Conservation (phyloP, 768 basidiomycete species). For the Epithele typhae region DNA sequence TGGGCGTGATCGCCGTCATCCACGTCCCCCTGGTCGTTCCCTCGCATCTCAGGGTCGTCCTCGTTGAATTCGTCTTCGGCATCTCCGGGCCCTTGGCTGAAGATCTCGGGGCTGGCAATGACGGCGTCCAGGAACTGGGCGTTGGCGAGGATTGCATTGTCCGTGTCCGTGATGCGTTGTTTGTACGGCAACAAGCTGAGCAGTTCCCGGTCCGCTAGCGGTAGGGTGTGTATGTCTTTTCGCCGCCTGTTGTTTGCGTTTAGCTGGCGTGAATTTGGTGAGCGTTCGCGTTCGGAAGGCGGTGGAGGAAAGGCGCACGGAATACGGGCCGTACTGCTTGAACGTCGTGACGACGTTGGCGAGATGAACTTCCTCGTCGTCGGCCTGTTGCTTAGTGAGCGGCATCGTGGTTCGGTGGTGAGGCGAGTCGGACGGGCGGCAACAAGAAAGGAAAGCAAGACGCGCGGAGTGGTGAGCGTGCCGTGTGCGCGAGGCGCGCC, state of each 20-base stretch:
- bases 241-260: conserved; percentile 62
- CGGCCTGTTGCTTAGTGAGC: conserved; percentile 28
- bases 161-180: conserved; percentile 73
- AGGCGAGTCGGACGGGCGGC: too few species aligned
- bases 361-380: conserved; percentile 69
- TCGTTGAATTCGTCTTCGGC: conserved; percentile 26
- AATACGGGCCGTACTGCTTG: conserved; percentile 68
- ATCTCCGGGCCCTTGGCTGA: conserved; percentile 47
- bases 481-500: too few species aligned
- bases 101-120: conserved; percentile 78
- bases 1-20: not conserved
- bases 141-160: conserved; percentile 76
- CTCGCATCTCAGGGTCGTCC: not conserved
- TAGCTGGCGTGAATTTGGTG: conserved; percentile 31
- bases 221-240: conserved; percentile 72
- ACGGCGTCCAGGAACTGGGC: conserved; percentile 73
- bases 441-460: too few species aligned
- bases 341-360: conserved; percentile 73
- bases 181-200: conserved; percentile 70
- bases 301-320: conserved; percentile 40
- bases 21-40: not conserved
- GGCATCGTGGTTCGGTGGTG: conserved; percentile 19
- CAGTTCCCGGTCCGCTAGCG: conserved; percentile 63
- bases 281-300: too few species aligned
- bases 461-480: too few species aligned